Evolutionary conservation across 1,284 basidiomycete genomes (phyloP).

Genomic region (Ceratobasidium papillatum): DNA sequence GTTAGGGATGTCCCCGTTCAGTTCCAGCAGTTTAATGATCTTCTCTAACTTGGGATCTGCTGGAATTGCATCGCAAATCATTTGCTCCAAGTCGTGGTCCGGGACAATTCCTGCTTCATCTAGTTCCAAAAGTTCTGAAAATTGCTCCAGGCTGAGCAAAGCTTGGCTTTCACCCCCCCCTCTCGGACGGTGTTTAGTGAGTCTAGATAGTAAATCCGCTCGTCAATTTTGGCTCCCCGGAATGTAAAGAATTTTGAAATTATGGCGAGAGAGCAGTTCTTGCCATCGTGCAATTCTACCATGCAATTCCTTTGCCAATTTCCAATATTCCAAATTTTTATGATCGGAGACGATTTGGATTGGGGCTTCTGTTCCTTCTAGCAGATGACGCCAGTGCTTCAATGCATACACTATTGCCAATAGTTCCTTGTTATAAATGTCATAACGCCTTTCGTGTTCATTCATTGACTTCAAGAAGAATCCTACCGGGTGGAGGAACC

Average conservation of each 20-base stretch:
- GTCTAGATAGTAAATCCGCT: conserved; percentile 57
- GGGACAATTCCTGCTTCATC: too few relatives aligned
- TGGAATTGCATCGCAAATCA: too few relatives aligned
- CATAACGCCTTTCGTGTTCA: conserved; percentile 52
- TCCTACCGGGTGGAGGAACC: conserved; percentile 48
- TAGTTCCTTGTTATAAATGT: conserved; percentile 58
- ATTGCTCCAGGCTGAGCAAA: too few relatives aligned
- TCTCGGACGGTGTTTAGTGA: too few relatives aligned
- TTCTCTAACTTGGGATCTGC: too few relatives aligned
- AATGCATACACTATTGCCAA: too few relatives aligned
- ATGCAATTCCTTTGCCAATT: conserved; percentile 51
- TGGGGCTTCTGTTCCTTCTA: conserved; percentile 48
- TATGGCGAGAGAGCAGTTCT: too few relatives aligned
- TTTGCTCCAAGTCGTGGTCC: too few relatives aligned
- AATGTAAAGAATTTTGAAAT: conserved; percentile 53
- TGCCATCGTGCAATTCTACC: conserved; percentile 57
- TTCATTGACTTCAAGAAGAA: conserved; percentile 48
- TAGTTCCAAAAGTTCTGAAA: too few relatives aligned
- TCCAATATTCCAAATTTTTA: conserved; percentile 57
- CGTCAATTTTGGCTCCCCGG: conserved; percentile 52
- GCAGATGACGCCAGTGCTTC: conserved; percentile 56
- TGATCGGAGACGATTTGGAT: conserved; percentile 56
- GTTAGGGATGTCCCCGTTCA: neutral
- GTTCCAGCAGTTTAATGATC: too few relatives aligned
- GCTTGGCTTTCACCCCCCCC: too few relatives aligned